phyloP scores from a whole-genome alignment of 805 yeast species.

The Lipomyces sp. region DNA sequence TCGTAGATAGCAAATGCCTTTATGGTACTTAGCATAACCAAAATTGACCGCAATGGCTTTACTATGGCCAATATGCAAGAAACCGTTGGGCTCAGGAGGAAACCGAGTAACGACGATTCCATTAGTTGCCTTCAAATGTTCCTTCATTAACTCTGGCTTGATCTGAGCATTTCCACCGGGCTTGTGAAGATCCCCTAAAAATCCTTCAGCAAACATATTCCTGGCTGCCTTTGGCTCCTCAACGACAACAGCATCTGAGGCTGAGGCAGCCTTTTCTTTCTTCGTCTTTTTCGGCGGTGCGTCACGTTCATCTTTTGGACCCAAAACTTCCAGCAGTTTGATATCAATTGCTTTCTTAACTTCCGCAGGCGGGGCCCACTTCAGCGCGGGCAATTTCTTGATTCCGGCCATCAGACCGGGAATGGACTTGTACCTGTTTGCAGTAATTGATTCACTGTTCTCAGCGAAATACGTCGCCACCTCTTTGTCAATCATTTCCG shows the following conservation, averaged over 20 bases:
- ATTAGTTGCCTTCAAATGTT: slow-evolving; percentile 75
- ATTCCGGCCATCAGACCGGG: slow-evolving; percentile 78
- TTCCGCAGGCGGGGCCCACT: slow-evolving; percentile 88
- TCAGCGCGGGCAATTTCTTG: slow-evolving; percentile 72
- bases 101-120: slow-evolving; percentile 91
- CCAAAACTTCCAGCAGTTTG: slow-evolving; percentile 70
- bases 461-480: slow-evolving; percentile 64
- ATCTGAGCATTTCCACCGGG: slow-evolving; percentile 95
- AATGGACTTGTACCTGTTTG: slow-evolving; percentile 78
- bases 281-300: slow-evolving; percentile 69
- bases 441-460: slow-evolving; percentile 62
- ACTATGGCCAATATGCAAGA: slow-evolving; percentile 94
- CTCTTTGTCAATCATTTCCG: slow-evolving; percentile 62
- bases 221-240: slow-evolving; percentile 51
- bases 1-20: slow-evolving; percentile 88
- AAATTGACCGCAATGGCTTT: slow-evolving; percentile 97
- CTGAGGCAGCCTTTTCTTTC: slow-evolving; percentile 31
- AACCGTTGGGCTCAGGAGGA: slow-evolving; percentile 99
- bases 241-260: slow-evolving; percentile 34
- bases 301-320: slow-evolving; percentile 97
- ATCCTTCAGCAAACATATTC: slow-evolving; percentile 89
- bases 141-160: slow-evolving; percentile 79
- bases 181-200: slow-evolving; percentile 90
- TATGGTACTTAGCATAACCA: slow-evolving; percentile 89
- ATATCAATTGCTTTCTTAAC: slow-evolving; percentile 89